Evolutionary conservation across 805 yeast genomes (phyloP).

Genomic region (Saturnispora sanitii): DNA sequence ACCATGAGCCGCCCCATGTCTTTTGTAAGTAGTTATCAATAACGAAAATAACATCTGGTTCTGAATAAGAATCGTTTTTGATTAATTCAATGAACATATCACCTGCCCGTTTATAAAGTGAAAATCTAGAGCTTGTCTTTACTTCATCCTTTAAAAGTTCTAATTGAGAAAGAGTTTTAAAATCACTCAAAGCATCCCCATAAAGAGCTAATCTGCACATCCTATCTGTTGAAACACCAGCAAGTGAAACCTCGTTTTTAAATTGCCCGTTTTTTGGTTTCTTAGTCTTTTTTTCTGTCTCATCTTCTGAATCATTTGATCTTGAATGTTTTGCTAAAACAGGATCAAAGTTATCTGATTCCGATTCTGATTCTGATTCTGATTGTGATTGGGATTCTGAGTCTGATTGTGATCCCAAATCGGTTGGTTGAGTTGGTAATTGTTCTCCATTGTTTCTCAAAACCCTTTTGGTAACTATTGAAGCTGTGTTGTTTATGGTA

Average conservation of each 20-base stretch:
- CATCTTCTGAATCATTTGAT: no score
- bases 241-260: not conserved
- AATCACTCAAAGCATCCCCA: not conserved
- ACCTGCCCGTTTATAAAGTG: slow-evolving; percentile 2
- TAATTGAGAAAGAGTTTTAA: not conserved
- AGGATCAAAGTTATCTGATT: no score
- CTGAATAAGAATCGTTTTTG: not conserved
- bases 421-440: no score
- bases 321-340: no score
- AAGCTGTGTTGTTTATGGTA: no score
- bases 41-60: not conserved
- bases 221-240: slow-evolving; percentile 1
- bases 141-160: not conserved
- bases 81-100: not conserved
- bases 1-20: slow-evolving; percentile 2
- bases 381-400: no score
- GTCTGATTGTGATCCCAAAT: no score
- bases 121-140: not conserved
- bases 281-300: not conserved
- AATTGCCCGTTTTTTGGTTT: not conserved
- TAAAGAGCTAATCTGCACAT: not conserved
- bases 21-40: not conserved
- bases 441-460: no score
- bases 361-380: no score
- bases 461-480: no score